These are phyloP conservation scores for Chenopodium quinoa DNA, from an alignment of 148 eudicot genomes.

Conservation along the genomic window DNA sequence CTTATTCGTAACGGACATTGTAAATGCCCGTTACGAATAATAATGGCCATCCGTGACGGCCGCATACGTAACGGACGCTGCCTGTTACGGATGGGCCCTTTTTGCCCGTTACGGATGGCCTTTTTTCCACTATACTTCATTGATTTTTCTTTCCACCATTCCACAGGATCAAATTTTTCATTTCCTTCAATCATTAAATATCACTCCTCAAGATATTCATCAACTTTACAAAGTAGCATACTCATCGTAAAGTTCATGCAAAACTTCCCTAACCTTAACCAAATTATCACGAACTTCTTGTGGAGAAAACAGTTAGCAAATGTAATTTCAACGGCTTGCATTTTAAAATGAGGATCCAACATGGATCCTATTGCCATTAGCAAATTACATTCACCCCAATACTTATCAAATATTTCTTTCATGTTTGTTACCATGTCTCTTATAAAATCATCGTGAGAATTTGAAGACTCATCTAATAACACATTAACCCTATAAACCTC, in stretches of 20 bases:
- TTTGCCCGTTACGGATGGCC: too few relatives aligned
- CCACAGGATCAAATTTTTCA: background rate
- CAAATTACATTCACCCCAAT: background rate
- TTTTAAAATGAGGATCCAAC: conserved; percentile 12
- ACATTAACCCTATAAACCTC: conserved; percentile 1
- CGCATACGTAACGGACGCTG: too few relatives aligned
- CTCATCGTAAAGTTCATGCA: conserved; percentile 9
- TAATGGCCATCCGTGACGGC: too few relatives aligned
- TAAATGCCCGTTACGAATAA: too few relatives aligned
- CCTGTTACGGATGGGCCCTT: too few relatives aligned
- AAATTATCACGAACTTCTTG: background rate
- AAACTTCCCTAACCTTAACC: background rate
- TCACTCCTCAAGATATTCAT: conserved; percentile 8
- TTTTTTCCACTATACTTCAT: background rate
- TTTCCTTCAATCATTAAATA: background rate
- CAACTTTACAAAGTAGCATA: conserved; percentile 4
- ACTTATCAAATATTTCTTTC: conserved; percentile 16
- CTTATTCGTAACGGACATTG: too few relatives aligned
- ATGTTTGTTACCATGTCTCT: background rate
- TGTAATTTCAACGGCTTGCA: background rate
- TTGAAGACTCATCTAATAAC: background rate
- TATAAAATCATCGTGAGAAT: conserved; percentile 2
- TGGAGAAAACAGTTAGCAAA: background rate
- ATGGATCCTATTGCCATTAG: background rate
- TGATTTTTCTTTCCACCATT: background rate